phyloP scores from a whole-genome alignment of 495 filamentous ascomycete genomes.

The Neurospora sp. region DNA sequence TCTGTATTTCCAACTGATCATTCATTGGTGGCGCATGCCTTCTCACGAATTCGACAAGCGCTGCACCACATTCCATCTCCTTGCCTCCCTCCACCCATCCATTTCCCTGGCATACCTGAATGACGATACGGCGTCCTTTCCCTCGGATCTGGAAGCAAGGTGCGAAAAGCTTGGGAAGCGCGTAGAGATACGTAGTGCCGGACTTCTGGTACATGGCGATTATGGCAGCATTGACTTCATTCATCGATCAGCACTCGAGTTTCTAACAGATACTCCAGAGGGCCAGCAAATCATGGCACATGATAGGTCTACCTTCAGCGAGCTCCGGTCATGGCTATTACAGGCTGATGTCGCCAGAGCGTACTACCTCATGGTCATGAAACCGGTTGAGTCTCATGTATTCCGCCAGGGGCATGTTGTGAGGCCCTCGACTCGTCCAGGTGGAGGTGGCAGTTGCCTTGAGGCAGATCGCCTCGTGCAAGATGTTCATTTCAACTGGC shows the following conservation, averaged over 20 bases:
- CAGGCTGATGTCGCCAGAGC: neutral
- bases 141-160: neutral
- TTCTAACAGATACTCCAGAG: constrained; percentile 1
- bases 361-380: neutral
- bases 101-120: neutral
- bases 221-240: constrained; percentile 4
- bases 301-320: neutral
- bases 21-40: neutral
- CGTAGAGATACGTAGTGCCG: constrained; percentile 6
- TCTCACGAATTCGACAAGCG: neutral
- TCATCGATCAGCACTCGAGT: constrained; percentile 12
- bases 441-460: no score
- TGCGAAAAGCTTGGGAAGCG: neutral
- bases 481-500: neutral
- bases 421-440: no score
- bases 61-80: neutral
- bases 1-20: constrained; percentile 4
- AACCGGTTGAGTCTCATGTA: neutral
- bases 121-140: neutral
- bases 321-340: neutral
- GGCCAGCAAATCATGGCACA: constrained; percentile 4
- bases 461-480: neutral
- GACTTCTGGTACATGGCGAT: constrained; percentile 2
- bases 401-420: no score
- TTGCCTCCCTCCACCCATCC: neutral